Percentiles rank a stretch among this genome's conserved stretches.
Evolutionary conservation across 495 filamentous ascomycete species (phyloP).

Genomic region (Peziza echinospora): DNA sequence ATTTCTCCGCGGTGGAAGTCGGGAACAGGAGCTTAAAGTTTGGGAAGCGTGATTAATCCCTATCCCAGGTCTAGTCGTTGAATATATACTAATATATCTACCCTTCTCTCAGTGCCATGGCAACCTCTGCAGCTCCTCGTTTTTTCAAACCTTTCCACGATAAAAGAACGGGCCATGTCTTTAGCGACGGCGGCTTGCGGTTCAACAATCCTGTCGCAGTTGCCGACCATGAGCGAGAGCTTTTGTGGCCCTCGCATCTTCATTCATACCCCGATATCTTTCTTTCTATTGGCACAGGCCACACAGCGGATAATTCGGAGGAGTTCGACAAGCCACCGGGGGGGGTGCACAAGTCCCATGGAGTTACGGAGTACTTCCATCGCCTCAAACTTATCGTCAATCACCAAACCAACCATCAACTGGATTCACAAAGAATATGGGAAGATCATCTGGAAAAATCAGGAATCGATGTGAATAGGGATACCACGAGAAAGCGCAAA

Average conservation of each 20-base stretch:
- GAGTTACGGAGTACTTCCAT: not conserved
- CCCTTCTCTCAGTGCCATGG: conserved; percentile 27
- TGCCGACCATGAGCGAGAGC: conserved; percentile 22
- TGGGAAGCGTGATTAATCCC: conserved; percentile 28
- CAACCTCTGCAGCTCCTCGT: conserved; percentile 27
- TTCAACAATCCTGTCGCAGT: conserved; percentile 22
- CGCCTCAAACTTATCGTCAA: not conserved
- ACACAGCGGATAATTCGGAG: not conserved
- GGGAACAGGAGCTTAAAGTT: conserved; percentile 23
- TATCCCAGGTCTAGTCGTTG: not conserved
- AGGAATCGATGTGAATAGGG: not conserved
- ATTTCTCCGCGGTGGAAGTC: conserved; percentile 24
- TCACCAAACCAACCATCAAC: conserved; percentile 5
- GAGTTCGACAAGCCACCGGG: not conserved
- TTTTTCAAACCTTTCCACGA: conserved; percentile 27
- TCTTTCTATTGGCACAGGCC: conserved; percentile 23
- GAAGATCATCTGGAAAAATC: conserved; percentile 7
- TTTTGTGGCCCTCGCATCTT: conserved; percentile 21
- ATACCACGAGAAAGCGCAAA: conserved; percentile 5
- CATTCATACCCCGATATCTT: conserved; percentile 21
- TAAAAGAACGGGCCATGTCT: conserved; percentile 17
- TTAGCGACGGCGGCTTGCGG: conserved; percentile 12
- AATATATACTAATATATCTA: not conserved
- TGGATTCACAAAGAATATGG: conserved; percentile 11
- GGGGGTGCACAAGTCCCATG: not conserved